Percentiles rank a stretch among this genome's conserved stretches.
These are phyloP conservation scores for Ceratocystis eucalypticola DNA, from an alignment of 2,329 filamentous ascomycete species.

Conservation along the genomic window DNA sequence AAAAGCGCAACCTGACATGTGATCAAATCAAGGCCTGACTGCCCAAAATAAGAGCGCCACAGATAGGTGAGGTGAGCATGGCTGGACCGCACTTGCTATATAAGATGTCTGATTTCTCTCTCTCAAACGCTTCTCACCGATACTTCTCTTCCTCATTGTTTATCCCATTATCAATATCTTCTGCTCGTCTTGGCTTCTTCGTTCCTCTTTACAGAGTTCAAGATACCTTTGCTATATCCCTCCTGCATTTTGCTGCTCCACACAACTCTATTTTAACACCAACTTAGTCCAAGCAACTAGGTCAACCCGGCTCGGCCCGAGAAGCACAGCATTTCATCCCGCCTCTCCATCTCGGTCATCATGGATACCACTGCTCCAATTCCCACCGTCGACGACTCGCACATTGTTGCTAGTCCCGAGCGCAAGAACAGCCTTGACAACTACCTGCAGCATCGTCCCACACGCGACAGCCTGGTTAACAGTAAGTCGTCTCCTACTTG, in stretches of 20 bases:
- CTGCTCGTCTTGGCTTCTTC: not conserved
- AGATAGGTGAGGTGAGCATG: not conserved
- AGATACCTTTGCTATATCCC: not conserved
- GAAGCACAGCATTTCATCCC: not conserved
- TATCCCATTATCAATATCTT: not conserved
- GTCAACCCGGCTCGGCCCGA: too few species aligned
- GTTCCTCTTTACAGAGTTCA: not conserved
- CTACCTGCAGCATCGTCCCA: constrained; percentile 57
- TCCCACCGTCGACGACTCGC: constrained; percentile 39
- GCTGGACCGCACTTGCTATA: not conserved
- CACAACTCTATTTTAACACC: not conserved
- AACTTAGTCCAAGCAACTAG: not conserved
- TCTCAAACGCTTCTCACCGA: too few species aligned
- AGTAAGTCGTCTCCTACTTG: constrained; percentile 14
- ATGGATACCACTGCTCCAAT: not conserved
- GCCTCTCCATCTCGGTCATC: not conserved
- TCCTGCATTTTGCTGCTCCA: not conserved
- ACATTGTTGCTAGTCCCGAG: constrained; percentile 40
- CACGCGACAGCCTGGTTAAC: constrained; percentile 64
- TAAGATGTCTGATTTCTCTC: not conserved
- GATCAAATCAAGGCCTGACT: not conserved
- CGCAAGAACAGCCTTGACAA: constrained; percentile 60
- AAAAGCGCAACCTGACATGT: not conserved
- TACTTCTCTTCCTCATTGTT: not conserved
- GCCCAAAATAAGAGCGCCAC: not conserved